These are phyloP conservation scores for Bathelium albidoporum DNA, from an alignment of 495 filamentous ascomycete species.

Conservation along the genomic window DNA sequence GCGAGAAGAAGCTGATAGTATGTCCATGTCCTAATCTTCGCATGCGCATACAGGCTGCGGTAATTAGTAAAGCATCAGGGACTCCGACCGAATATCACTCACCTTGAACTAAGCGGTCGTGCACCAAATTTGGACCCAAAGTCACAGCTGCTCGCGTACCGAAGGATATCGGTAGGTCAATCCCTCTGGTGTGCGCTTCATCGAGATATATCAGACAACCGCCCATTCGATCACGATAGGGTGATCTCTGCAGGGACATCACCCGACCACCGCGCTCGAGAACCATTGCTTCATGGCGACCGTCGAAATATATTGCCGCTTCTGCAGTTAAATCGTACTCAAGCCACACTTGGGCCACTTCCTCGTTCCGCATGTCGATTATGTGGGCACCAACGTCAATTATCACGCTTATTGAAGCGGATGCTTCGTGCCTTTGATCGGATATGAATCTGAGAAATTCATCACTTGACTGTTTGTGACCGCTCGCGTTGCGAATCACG, in stretches of 20 bases:
- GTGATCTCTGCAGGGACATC: slow-evolving; percentile 47
- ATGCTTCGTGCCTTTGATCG: slow-evolving; percentile 34
- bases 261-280: slow-evolving; percentile 36
- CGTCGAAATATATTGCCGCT: slow-evolving; percentile 41
- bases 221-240: slow-evolving; percentile 49
- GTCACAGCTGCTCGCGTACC: slow-evolving; percentile 59
- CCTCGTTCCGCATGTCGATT: slow-evolving; percentile 48
- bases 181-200: slow-evolving; percentile 66
- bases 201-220: slow-evolving; percentile 63
- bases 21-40: slow-evolving; percentile 29
- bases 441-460: slow-evolving; percentile 16
- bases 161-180: slow-evolving; percentile 55
- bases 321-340: slow-evolving; percentile 23
- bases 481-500: slow-evolving; percentile 15
- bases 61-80: slow-evolving; percentile 8
- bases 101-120: slow-evolving; percentile 70
- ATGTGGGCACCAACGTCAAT: slow-evolving; percentile 69
- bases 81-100: slow-evolving; percentile 18
- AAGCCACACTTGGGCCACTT: slow-evolving; percentile 46
- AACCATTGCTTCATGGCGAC: slow-evolving; percentile 37
- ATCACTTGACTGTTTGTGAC: slow-evolving; percentile 10
- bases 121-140: slow-evolving; percentile 53
- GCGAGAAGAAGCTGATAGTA: slow-evolving; percentile 33
- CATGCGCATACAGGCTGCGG: slow-evolving; percentile 40
- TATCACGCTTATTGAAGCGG: slow-evolving; percentile 44